These are phyloP conservation scores for Elongisporangium anandrum DNA, from an alignment of 352 stramenopile species.

Conservation along the genomic window DNA sequence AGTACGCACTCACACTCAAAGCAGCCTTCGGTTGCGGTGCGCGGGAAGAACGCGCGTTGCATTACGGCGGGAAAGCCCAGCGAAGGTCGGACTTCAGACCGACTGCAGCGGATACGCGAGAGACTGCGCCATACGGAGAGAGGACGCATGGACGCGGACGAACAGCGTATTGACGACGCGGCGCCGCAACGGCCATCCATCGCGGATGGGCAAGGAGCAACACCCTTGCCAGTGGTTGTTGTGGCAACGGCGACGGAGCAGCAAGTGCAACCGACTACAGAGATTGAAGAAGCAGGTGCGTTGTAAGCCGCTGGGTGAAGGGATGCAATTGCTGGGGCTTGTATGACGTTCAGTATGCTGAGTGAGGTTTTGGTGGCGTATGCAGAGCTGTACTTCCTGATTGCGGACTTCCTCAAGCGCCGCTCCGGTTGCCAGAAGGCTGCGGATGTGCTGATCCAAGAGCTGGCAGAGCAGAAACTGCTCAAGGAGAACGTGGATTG, in stretches of 20 bases:
- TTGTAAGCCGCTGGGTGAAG: background rate
- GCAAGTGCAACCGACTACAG: background rate
- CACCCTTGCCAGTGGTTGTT: background rate
- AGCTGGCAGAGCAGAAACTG: conserved; percentile 55
- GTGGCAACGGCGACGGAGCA: background rate
- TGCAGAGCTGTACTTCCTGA: conserved; percentile 78
- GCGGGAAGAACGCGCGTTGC: background rate
- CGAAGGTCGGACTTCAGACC: background rate
- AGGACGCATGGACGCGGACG: background rate
- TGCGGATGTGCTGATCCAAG: conserved; percentile 58
- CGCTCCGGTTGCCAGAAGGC: conserved; percentile 54
- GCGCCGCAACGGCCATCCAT: background rate
- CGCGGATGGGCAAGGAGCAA: background rate
- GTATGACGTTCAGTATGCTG: background rate
- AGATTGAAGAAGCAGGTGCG: background rate
- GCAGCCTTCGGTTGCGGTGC: background rate
- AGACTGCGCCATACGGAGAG: background rate
- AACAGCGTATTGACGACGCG: background rate
- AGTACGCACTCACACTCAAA: background rate
- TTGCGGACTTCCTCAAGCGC: conserved; percentile 81
- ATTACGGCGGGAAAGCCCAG: background rate
- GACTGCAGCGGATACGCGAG: background rate
- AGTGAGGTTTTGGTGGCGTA: background rate
- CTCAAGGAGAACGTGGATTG: conserved; percentile 60
- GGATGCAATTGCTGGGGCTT: background rate